Percentiles rank a stretch among this genome's conserved stretches.
Evolutionary conservation across 169 alveolate genomes (phyloP).

Genomic region (Cryptosporidium ryanae): DNA sequence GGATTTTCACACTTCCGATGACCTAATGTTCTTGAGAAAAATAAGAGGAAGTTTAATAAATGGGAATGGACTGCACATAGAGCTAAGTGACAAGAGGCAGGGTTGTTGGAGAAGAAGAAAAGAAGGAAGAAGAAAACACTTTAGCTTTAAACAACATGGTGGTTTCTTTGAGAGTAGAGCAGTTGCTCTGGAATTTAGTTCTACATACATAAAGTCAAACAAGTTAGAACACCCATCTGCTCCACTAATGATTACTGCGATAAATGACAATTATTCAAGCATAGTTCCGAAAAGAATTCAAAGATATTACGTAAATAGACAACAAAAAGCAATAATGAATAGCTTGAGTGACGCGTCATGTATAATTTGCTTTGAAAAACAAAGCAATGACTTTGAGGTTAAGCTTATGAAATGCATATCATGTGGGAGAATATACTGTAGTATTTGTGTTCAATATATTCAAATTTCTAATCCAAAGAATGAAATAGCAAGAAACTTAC

Average conservation of each 20-base stretch:
- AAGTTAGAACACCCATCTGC: constrained; percentile 8
- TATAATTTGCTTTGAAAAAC: constrained; percentile 49
- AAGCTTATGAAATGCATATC: constrained; percentile 15
- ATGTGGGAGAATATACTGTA: constrained; percentile 46
- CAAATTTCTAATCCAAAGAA: constrained; percentile 6
- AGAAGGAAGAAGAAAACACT: constrained; percentile 69
- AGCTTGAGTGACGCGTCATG: constrained; percentile 40
- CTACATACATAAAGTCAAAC: constrained; percentile 2
- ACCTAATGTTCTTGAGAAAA: constrained; percentile 32
- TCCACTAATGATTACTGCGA: constrained; percentile 39
- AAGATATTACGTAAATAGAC: constrained; percentile 3
- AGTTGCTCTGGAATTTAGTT: constrained; percentile 51
- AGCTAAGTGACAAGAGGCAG: constrained; percentile 64
- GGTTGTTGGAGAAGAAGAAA: constrained; percentile 76
- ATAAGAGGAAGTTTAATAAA: constrained; percentile 49
- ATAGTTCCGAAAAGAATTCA: constrained; percentile 60
- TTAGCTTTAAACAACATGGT: constrained; percentile 69
- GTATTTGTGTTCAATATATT: constrained; percentile 15
- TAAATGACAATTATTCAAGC: constrained; percentile 19
- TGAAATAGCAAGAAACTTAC: neutral
- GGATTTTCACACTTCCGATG: constrained; percentile 65
- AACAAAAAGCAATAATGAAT: constrained; percentile 8
- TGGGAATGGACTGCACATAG: constrained; percentile 73
- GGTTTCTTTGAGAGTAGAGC: constrained; percentile 71
- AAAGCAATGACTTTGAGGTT: neutral